Base-by-base conservation (phyloP, 495 filamentous ascomycete genomes). In the Talaromyces liani region DNA sequence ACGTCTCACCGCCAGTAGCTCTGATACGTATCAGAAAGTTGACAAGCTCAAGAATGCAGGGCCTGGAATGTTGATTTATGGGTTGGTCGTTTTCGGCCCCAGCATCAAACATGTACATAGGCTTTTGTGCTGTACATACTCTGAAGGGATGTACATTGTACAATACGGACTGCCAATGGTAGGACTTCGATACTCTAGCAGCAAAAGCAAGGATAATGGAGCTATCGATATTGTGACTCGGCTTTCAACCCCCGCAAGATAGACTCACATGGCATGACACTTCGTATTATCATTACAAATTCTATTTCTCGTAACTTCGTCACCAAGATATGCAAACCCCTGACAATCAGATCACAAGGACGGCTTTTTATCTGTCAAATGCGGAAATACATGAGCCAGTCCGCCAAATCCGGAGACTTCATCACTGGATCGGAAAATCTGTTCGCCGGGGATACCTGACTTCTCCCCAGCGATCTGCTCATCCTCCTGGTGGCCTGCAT, bases 361-460 rank as follows among this genome's bases (percentile, higher is more conserved):
- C 1, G 63, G 29, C 20, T 33, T 55, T 47, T 63, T 53, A 49
- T 66, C 66, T 60, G 72, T 72, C 67, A 80, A 61, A 68, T 79
- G 77, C 20, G 78, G 77, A 63, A 77, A 80, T n/a, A 80, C 77
- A 74, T 81, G 77, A 20, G 61, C 67, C 27, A 80, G 60, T 9
- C 74, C 72, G 12, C 66, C 57, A 18, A 22, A 6, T 45, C 41
- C 59, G n/a, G 33, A 22, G 25, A 29, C 34, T 4, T 25, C 22
- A 47, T 41, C 34, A 45, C 25, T 34, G 47, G 41, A 31, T 29
- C 47, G 61, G 54, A 55, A 54, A 39, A 34, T 60, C 53, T 20
- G 9, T 33, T 58, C 65, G 36, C 58, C 33, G 49, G 25, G 6
- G 8, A 7, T 39, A 20, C 29, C 22, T 34, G 53, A 27, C 24